These are phyloP conservation scores for Margaritispora aquatica DNA, from an alignment of 495 filamentous ascomycete genomes.

Conservation along the genomic window DNA sequence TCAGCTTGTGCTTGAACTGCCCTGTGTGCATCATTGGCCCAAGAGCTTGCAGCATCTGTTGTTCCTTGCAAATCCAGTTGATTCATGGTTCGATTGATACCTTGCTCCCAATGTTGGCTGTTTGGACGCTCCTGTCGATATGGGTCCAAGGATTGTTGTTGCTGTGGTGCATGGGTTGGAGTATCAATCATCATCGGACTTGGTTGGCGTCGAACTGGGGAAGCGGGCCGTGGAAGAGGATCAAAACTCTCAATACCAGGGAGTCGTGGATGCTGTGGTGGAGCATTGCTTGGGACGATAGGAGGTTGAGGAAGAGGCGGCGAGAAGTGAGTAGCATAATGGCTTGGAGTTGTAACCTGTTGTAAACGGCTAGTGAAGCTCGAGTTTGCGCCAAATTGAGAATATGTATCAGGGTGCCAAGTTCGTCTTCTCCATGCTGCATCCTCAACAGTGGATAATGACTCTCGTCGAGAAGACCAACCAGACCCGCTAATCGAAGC, in stretches of 20 bases:
- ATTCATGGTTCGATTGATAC: constrained; percentile 65
- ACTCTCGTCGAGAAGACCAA: constrained; percentile 58
- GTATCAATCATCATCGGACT: constrained; percentile 67
- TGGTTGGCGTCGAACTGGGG: constrained; percentile 55
- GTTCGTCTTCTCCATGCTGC: constrained; percentile 77
- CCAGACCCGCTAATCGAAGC: constrained; percentile 49
- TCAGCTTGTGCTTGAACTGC: constrained; percentile 43
- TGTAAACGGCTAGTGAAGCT: constrained; percentile 39
- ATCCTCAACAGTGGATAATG: constrained; percentile 51
- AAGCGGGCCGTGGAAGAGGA: constrained; percentile 49
- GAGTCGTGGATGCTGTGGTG: constrained; percentile 48
- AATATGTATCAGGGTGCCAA: constrained; percentile 76
- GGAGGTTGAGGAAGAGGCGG: constrained; percentile 50
- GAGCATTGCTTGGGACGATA: constrained; percentile 47
- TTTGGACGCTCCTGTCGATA: constrained; percentile 50
- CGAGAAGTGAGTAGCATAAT: constrained; percentile 43
- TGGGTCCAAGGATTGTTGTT: not conserved
- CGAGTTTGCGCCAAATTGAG: constrained; percentile 29
- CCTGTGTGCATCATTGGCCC: constrained; percentile 43
- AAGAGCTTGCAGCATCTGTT: constrained; percentile 46
- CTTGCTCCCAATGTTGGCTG: constrained; percentile 68
- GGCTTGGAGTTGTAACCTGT: constrained; percentile 47
- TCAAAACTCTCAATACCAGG: constrained; percentile 92
- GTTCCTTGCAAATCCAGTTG: constrained; percentile 62
- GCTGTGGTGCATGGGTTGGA: constrained; percentile 29